Conservation (phyloP, 305 asterid genomes). For the Fraxinus platypoda region DNA sequence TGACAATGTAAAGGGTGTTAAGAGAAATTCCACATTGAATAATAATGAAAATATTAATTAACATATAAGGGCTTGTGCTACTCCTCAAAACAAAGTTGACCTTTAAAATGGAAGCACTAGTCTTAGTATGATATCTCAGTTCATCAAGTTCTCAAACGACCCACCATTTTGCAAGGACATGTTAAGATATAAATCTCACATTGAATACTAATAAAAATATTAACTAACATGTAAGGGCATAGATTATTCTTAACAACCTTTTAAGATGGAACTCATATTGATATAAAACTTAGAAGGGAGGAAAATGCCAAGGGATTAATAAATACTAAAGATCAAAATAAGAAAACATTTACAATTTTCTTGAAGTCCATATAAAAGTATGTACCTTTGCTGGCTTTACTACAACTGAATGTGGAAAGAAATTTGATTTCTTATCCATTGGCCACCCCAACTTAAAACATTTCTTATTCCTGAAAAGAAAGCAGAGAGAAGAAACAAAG, state of each 20-base stretch:
- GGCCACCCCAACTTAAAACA: constrained; percentile 96
- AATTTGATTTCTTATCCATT: constrained; percentile 66
- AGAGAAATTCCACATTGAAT: not conserved
- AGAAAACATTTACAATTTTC: constrained; percentile 13
- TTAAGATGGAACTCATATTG: not conserved
- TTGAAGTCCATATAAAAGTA: constrained; percentile 8
- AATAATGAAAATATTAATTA: not conserved
- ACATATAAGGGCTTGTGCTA: not conserved
- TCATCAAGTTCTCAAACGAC: not conserved
- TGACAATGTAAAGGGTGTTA: not conserved
- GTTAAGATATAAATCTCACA: not conserved
- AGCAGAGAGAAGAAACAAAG: constrained; percentile 24
- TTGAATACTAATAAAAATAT: not conserved
- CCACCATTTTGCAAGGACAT: not conserved
- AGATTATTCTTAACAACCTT: not conserved
- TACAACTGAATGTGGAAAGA: constrained; percentile 73
- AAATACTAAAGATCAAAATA: constrained; percentile 4
- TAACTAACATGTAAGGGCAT: not conserved
- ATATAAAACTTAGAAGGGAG: not conserved
- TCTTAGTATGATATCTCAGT: not conserved
- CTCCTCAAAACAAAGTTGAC: not conserved
- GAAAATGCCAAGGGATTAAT: constrained; percentile 12
- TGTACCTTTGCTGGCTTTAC: constrained; percentile 48
- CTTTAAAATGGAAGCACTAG: not conserved
- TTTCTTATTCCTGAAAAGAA: constrained; percentile 58